These are phyloP conservation scores for Phytophthora sojae DNA, from an alignment of 352 stramenopile genomes.

Conservation along the genomic window DNA sequence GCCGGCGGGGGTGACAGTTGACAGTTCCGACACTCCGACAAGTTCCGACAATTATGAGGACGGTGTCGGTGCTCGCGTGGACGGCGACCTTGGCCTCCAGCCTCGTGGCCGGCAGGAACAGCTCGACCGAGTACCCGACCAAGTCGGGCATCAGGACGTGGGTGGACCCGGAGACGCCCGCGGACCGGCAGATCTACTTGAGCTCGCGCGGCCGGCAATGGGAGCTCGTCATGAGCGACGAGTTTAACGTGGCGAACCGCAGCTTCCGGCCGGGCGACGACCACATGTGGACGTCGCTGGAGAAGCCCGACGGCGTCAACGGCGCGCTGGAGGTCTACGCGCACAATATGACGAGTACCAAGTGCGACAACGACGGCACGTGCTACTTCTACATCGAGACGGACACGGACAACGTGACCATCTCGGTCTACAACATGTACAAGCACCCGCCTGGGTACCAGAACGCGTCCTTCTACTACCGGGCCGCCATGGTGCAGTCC, in stretches of 20 bases:
- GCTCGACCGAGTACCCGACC: conserved; percentile 39
- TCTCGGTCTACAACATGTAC: conserved; percentile 72
- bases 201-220: conserved; percentile 57
- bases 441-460: conserved; percentile 54
- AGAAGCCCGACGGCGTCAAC: conserved; percentile 95
- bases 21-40: background rate
- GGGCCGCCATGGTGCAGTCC: conserved; percentile 89
- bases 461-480: conserved; percentile 58
- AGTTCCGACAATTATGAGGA: conserved; percentile 9
- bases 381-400: conserved; percentile 64
- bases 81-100: background rate
- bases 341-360: conserved; percentile 74
- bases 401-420: conserved; percentile 38
- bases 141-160: conserved; percentile 49
- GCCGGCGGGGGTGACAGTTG: background rate
- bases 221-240: conserved; percentile 93
- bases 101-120: conserved; percentile 21
- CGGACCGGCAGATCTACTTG: conserved; percentile 40
- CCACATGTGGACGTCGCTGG: conserved; percentile 94
- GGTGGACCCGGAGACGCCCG: conserved; percentile 68
- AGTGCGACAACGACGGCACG: conserved; percentile 52
- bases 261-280: conserved; percentile 93
- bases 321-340: conserved; percentile 92
- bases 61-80: conserved; percentile 1
- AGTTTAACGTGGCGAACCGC: conserved; percentile 92